Percentiles rank a stretch among this genome's conserved stretches.
phyloP scores from a whole-genome alignment of 192 early-diverging fungal species.

The Geranomyces variabilis region DNA sequence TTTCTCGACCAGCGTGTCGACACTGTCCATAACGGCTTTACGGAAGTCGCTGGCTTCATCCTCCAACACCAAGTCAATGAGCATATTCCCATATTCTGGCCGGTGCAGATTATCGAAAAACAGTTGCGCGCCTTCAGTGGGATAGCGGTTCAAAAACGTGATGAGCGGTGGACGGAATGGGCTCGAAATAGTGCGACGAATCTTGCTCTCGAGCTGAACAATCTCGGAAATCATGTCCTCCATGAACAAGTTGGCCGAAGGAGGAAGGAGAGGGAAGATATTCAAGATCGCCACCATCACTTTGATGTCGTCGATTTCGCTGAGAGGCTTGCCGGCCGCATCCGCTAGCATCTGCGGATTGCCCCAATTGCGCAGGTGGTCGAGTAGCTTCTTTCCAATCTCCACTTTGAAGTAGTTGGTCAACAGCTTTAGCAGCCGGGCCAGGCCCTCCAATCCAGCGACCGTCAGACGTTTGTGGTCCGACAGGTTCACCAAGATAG shows the following conservation, averaged over 20 bases:
- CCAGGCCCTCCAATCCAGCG: slow-evolving; percentile 89
- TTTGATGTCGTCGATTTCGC: slow-evolving; percentile 90
- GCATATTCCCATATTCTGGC: slow-evolving; percentile 49
- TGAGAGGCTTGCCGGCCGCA: slow-evolving; percentile 77
- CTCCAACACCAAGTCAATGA: slow-evolving; percentile 36
- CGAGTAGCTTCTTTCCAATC: slow-evolving; percentile 96
- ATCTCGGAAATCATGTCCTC: slow-evolving; percentile 88
- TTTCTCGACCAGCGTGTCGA: slow-evolving; percentile 35
- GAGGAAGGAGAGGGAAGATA: slow-evolving; percentile 89
- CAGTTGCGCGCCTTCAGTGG: slow-evolving; percentile 79
- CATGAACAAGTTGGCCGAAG: slow-evolving; percentile 89
- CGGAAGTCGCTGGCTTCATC: slow-evolving; percentile 36
- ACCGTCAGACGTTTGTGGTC: slow-evolving; percentile 95
- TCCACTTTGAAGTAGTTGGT: slow-evolving; percentile 99
- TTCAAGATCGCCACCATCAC: slow-evolving; percentile 94
- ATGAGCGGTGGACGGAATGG: slow-evolving; percentile 91
- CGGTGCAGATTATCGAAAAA: slow-evolving; percentile 68
- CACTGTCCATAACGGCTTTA: slow-evolving; percentile 30
- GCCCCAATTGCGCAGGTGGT: slow-evolving; percentile 94
- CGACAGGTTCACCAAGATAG: slow-evolving; percentile 92
- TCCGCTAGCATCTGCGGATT: slow-evolving; percentile 82
- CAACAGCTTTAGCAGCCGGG: slow-evolving; percentile 87
- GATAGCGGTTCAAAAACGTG: slow-evolving; percentile 89
- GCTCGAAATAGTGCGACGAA: slow-evolving; percentile 83
- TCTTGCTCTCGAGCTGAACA: slow-evolving; percentile 79